These are phyloP conservation scores for Gossypium rotundifolium DNA, from an alignment of 345 rosid genomes.

Conservation along the genomic window DNA sequence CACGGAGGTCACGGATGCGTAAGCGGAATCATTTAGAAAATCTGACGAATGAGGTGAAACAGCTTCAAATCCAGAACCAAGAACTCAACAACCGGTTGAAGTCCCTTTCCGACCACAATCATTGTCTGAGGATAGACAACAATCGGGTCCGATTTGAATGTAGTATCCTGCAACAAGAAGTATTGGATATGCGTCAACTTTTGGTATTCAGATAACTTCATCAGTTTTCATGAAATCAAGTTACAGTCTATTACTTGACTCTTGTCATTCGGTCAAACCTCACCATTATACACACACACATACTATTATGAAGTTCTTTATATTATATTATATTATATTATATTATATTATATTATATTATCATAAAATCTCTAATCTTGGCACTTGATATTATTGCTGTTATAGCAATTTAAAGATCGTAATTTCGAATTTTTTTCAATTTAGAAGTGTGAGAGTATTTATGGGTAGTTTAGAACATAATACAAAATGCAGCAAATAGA, in stretches of 20 bases:
- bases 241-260: slow-evolving; percentile 2
- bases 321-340: too few species aligned
- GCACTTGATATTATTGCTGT: too few species aligned
- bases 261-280: slow-evolving; percentile 31
- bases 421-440: too few species aligned
- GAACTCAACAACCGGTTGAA: slow-evolving; percentile 56
- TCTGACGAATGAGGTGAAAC: slow-evolving; percentile 58
- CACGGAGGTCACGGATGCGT: slow-evolving; percentile 75
- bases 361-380: too few species aligned
- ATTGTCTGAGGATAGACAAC: slow-evolving; percentile 39
- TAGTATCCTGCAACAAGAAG: slow-evolving; percentile 41
- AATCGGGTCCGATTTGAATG: slow-evolving; percentile 53
- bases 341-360: too few species aligned
- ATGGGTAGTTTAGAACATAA: too few species aligned
- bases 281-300: slow-evolving; percentile 14
- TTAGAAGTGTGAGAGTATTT: too few species aligned
- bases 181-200: slow-evolving; percentile 41
- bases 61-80: slow-evolving; percentile 52
- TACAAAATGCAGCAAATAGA: too few species aligned
- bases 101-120: slow-evolving; percentile 32
- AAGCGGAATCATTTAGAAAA: slow-evolving; percentile 67
- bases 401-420: too few species aligned
- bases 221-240: slow-evolving; percentile 37
- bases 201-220: slow-evolving; percentile 46
- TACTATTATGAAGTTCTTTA: too few species aligned